Evolutionary conservation across 2,329 filamentous ascomycete genomes (phyloP), one percentile per base, ranked within the genome.

Genomic region (Cladosporium sp.): DNA sequence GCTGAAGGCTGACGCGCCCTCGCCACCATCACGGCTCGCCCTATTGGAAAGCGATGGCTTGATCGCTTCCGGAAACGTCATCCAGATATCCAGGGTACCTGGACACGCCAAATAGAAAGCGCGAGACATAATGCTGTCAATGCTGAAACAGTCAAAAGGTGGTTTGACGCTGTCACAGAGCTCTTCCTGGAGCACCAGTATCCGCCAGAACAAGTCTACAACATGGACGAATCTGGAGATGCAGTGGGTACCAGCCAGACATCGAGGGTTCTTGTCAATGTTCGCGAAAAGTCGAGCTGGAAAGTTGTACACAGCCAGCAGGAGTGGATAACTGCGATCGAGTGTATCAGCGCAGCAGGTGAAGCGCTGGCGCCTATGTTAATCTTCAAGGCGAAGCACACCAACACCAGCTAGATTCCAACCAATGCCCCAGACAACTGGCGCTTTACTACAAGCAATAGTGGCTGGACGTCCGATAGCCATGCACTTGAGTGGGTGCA

Each of bases 241-340:
- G 38, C 38, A 18, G 43, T 18, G 41, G 49, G 46, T 14, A 54
- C 38, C 9, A 51, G 18, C 51, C 38, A 22, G 35, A 9, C 38
- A 14, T 33, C 13, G 34, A 45, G 9, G 14, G 49, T 42, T 46
- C 32, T 22, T 38, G 14, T 44, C 53, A 22, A 22, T 22, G 22
- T 22, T 22, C 22, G 22, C 22, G 22, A 22, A 18, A 28, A 43
- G 10, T 49, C 46, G 31, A 55, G 50, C 40, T 55, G 43, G 54
- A 53, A 55, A 43, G 22, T 22, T 22, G 22, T 22, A 22, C 22
- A 22, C 22, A 3, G 22, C 22, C 35, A 49, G 32, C 34, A 55
- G 46, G 48, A 55, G 54, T 56, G 35, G 49, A 52, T 57, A 44
- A 55, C 43, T 33, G 48, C 53, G 37, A 57, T 57, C 16, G 53